Percentiles rank a stretch among this genome's conserved stretches.
Conservation (phyloP, 208 protist species). For the Leishmania major region DNA sequence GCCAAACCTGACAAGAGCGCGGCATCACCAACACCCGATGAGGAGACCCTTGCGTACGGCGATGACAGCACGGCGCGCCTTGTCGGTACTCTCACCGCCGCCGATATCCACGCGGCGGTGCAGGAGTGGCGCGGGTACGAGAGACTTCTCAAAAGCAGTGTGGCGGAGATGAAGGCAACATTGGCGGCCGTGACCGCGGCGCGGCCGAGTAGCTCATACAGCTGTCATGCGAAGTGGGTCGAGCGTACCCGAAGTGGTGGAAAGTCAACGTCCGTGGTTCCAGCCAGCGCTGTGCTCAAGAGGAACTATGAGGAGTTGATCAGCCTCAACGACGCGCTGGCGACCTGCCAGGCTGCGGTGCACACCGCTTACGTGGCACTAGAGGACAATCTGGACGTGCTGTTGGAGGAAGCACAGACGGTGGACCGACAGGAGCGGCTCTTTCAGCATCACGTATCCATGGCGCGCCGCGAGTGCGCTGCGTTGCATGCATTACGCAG, state of each 20-base stretch:
- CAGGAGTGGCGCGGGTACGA: slow-evolving; percentile 31
- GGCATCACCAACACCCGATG: neutral
- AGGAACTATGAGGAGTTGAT: slow-evolving; percentile 53
- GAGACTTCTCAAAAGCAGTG: slow-evolving; percentile 28
- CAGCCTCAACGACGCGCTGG: slow-evolving; percentile 61
- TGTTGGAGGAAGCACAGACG: slow-evolving; percentile 53
- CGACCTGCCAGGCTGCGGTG: slow-evolving; percentile 55
- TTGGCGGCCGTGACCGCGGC: slow-evolving; percentile 39
- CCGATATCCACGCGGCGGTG: slow-evolving; percentile 14
- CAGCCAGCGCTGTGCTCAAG: slow-evolving; percentile 30
- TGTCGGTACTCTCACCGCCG: slow-evolving; percentile 15
- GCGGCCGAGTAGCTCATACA: slow-evolving; percentile 28
- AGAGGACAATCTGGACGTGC: slow-evolving; percentile 47
- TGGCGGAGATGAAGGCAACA: slow-evolving; percentile 25
- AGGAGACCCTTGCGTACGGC: neutral
- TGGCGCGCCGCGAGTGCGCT: slow-evolving; percentile 51
- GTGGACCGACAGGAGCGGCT: slow-evolving; percentile 42
- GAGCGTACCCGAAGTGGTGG: slow-evolving; percentile 27
- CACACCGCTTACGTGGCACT: slow-evolving; percentile 43
- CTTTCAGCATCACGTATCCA: slow-evolving; percentile 47
- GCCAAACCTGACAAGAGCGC: neutral
- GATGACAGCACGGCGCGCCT: neutral
- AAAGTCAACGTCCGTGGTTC: slow-evolving; percentile 26
- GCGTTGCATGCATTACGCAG: slow-evolving; percentile 40
- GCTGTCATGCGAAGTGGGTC: slow-evolving; percentile 62